These are phyloP conservation scores for Sphaerulina populicola DNA, from an alignment of 2,329 filamentous ascomycete species.

Conservation along the genomic window DNA sequence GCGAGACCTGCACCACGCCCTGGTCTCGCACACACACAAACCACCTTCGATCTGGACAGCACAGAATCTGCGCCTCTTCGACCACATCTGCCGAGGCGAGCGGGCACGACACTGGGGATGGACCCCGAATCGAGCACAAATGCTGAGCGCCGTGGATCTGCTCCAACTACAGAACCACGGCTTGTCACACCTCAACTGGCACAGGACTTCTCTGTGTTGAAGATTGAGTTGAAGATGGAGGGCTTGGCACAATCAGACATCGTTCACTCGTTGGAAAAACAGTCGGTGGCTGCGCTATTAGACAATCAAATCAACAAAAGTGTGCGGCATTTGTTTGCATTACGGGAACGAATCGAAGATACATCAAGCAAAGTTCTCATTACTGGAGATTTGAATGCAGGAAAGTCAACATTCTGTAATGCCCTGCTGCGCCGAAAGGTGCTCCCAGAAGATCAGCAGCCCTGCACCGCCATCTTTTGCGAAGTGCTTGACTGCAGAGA, in stretches of 20 bases:
- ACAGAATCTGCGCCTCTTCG: conserved; percentile 37
- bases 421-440: conserved; percentile 88
- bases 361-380: conserved; percentile 94
- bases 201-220: conserved; percentile 90
- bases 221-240: conserved; percentile 87
- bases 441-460: conserved; percentile 91
- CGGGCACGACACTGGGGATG: conserved; percentile 60
- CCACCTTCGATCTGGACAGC: conserved; percentile 46
- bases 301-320: conserved; percentile 93
- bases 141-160: conserved; percentile 54
- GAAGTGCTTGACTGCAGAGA: conserved; percentile 89
- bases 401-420: conserved; percentile 98
- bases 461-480: conserved; percentile 96
- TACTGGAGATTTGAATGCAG: conserved; percentile 91
- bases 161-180: conserved; percentile 58
- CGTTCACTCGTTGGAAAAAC: conserved; percentile 89
- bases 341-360: conserved; percentile 92
- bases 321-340: conserved; percentile 75
- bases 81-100: conserved; percentile 53
- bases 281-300: conserved; percentile 77
- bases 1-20: conserved; percentile 51
- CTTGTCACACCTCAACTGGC: conserved; percentile 87
- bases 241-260: conserved; percentile 77
- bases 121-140: conserved; percentile 50
- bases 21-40: conserved; percentile 55